Base-by-base conservation (phyloP, 1,139 yeast genomes). In the Sugiyamaella sp. region DNA sequence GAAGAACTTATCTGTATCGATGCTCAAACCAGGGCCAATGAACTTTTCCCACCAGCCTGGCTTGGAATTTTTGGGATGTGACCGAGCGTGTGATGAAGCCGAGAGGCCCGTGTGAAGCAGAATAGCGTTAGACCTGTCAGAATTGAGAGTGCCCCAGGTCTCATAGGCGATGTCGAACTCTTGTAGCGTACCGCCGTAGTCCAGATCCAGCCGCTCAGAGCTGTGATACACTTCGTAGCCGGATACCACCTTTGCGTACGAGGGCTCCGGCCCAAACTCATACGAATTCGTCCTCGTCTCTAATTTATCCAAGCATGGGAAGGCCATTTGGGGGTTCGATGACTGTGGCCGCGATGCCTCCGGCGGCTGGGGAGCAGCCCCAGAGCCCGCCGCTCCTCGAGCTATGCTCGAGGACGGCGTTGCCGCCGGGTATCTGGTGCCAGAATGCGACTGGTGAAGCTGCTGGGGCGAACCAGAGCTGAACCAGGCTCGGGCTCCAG, bases 41-140 rank as follows among this genome's bases (percentile, higher is more conserved):
- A 90, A 90, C 53, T 83, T 79, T 66, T 90, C 97, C 98, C 98
- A 90, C 98, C 98, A 90, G 9, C 98, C 98, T 4, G 84, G 82
- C 59, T 81, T 81, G 2, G 80, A 68, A 67, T 90, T 90, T 35
- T 79, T 75, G 0, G 78, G 74, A 59, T 89, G 95, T 2, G 96
- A 87, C 64, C 82, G 87, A n/a, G 97, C 98, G 71, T 90, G 98
- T 0, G 96, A 88, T 0, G 96, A 87, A 0, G 97, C 97, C 0
- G 96, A 88, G 32, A 90, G 77, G 0, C 98, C 98, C 0, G 98
- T 91, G 66, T 90, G 97, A 6, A 90, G 73, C 37, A 91, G 74
- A 24, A 90, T 80, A 14, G 90, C 87, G 66, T 90, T 90, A 16
- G 87, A 80, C 59, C 74, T 81, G 43, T 75, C 78, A 1, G 70